Percentiles rank a stretch among this genome's conserved stretches.
These are phyloP conservation scores for Isoetes engelmannii DNA, from an alignment of 83 land plant genomes.

Conservation along the genomic window DNA sequence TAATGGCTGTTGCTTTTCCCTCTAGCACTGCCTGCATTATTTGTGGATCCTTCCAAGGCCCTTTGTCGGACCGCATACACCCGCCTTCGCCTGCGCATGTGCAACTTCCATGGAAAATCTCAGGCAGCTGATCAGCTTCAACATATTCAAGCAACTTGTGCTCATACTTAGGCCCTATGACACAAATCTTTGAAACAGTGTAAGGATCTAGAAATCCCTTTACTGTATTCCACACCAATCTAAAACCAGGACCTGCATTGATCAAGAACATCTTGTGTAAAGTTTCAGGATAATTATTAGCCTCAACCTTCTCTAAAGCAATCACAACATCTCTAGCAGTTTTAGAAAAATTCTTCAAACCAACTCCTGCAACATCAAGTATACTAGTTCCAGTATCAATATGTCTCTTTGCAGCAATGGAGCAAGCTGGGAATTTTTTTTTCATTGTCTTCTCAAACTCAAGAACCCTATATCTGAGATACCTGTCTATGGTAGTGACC, in stretches of 20 bases:
- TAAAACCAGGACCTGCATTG: slow-evolving; percentile 17
- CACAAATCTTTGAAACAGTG: neutral
- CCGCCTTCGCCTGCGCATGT: neutral
- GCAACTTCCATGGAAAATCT: neutral
- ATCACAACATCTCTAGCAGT: slow-evolving; percentile 6
- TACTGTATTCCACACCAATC: slow-evolving; percentile 13
- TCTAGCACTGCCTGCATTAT: neutral
- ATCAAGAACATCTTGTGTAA: slow-evolving; percentile 12
- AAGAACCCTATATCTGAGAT: neutral
- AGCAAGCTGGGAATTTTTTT: slow-evolving; percentile 12
- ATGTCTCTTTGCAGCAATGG: slow-evolving; percentile 11
- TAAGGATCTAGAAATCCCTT: slow-evolving; percentile 15
- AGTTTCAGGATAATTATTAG: slow-evolving; percentile 16
- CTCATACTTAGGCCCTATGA: slow-evolving; percentile 10
- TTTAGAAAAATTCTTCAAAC: slow-evolving; percentile 9
- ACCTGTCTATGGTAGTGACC: slow-evolving; percentile 12
- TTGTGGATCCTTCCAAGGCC: slow-evolving; percentile 2
- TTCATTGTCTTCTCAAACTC: slow-evolving; percentile 12
- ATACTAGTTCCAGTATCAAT: slow-evolving; percentile 10
- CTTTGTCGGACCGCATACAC: neutral
- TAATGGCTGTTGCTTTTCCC: neutral
- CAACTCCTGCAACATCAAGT: slow-evolving; percentile 13
- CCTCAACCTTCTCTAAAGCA: slow-evolving; percentile 8
- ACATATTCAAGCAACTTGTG: slow-evolving; percentile 5
- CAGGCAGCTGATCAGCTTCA: neutral